Conservation (phyloP, 805 yeast genomes). For the Cyberlindnera suaveolens region DNA sequence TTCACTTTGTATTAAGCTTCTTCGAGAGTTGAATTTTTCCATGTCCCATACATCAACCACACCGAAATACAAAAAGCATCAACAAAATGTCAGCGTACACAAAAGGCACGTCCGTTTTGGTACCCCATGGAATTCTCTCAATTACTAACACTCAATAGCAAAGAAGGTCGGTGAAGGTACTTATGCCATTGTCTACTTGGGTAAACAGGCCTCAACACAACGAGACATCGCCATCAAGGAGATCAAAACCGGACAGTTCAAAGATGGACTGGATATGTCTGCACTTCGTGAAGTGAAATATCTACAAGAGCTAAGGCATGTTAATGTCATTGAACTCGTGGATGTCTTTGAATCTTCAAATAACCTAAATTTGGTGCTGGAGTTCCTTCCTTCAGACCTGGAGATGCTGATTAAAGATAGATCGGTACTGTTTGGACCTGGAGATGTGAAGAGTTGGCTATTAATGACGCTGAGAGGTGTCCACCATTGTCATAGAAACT, state of each 20-base stretch:
- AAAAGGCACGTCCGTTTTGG: neutral
- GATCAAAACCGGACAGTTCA: conserved; percentile 88
- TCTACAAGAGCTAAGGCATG: conserved; percentile 72
- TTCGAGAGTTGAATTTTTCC: neutral
- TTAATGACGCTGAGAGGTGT: conserved; percentile 92
- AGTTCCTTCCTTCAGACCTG: conserved; percentile 85
- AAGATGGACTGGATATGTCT: conserved; percentile 96
- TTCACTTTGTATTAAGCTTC: neutral
- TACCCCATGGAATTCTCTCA: no score
- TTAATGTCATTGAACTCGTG: conserved; percentile 77
- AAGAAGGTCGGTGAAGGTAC: conserved; percentile 98
- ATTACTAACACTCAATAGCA: conserved; percentile 31
- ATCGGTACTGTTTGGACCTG: conserved; percentile 66
- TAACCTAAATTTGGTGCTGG: conserved; percentile 79
- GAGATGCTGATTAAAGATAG: conserved; percentile 85
- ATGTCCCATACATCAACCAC: neutral
- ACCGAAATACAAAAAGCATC: neutral
- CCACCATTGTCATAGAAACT: conserved; percentile 91
- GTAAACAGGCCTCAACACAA: conserved; percentile 50
- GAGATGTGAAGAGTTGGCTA: conserved; percentile 90
- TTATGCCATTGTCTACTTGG: conserved; percentile 92
- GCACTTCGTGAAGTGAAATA: conserved; percentile 92
- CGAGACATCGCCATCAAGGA: conserved; percentile 86
- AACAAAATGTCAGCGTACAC: conserved; percentile 3
- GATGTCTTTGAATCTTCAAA: conserved; percentile 74